Evolutionary conservation across 768 basidiomycete genomes (phyloP).

Genomic region (Pholiota molesta): DNA sequence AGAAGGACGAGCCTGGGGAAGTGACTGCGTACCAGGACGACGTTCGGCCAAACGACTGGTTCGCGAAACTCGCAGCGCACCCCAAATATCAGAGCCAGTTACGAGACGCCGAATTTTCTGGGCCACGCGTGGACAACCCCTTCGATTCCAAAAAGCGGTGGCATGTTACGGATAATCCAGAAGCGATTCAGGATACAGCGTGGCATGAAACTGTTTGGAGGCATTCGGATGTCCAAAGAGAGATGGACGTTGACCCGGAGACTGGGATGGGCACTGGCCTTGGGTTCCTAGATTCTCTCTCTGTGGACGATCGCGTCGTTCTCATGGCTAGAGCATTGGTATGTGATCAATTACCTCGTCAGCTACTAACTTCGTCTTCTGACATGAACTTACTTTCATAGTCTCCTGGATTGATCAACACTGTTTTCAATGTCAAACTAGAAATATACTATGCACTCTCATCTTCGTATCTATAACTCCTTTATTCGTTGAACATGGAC

Average conservation of each 20-base stretch:
- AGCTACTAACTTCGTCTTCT: neutral
- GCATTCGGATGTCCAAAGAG: conserved; percentile 1
- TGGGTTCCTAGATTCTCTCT: conserved; percentile 22
- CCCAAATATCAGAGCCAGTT: conserved; percentile 24
- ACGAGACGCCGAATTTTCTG: conserved; percentile 9
- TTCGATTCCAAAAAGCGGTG: conserved; percentile 22
- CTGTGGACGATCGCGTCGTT: conserved; percentile 26
- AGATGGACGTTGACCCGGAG: conserved; percentile 3
- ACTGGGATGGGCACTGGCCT: conserved; percentile 10
- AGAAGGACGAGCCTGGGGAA: conserved; percentile 11
- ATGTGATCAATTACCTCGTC: conserved; percentile 1
- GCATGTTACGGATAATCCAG: conserved; percentile 20
- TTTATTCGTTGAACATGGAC: neutral
- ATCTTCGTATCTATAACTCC: conserved; percentile 18
- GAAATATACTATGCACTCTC: conserved; percentile 26
- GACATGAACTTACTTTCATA: conserved; percentile 4
- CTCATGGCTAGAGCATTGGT: conserved; percentile 27
- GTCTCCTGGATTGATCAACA: conserved; percentile 26
- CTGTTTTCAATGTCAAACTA: conserved; percentile 28
- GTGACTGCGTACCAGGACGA: conserved; percentile 14
- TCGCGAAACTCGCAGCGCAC: conserved; percentile 18
- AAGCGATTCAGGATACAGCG: conserved; percentile 1
- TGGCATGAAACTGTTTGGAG: conserved; percentile 24
- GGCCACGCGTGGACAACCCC: conserved; percentile 17
- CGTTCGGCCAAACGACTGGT: conserved; percentile 25